Evolutionary conservation across 140 eudicot genomes (phyloP), one percentile per base, ranked within the genome.

Genomic region (Eryngium alpinum): DNA sequence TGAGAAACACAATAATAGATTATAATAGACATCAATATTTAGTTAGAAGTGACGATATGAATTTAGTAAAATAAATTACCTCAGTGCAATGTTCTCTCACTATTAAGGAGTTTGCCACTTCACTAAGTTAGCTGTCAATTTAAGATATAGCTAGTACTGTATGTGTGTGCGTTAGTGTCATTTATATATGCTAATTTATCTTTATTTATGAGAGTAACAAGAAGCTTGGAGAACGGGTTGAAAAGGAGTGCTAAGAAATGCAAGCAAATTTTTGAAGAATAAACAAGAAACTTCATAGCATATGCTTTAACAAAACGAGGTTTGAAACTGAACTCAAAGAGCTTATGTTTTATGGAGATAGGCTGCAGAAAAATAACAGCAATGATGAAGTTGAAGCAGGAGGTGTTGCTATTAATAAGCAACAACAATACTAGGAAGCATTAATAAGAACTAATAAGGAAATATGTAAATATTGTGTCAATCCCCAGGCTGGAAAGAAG

Each of bases 251-350:
- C 93, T 72, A 89, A 93, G 71, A 86, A 88, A 60, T 91, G 98
- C 89, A 93, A 91, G 81, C 91, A 91, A 71, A 94, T 89, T 78
- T 94, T 85, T 86, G 98, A 90, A 56, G 96, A 89, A 56, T 96
- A 91, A 81, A 85, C 89, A 76, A 87, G 89, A 60, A 78, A 86
- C 84, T 87, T 88, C 63, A 85, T 82, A 80, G 69, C 83, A 78
- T 79, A 75, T 88, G 77, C 83, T 81, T 83, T 84, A 84, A 82
- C 87, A 88, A 86, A 77, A 81, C 84, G 70, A 87, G 89, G 86
- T 86, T 83, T 80, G 83, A 87, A 32, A 78, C 84, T 86, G 96
- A 91, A 72, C 89, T 90, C 70, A 96, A 93, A 76, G 88, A 88
- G 31, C 85, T 88, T 71, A 38, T 38, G 46, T 87, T 79, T 79